A percentile compares a stretch with the other conserved stretches of the same genome.
Conservation (phyloP, 176 grass and related monocot genomes). For the Typha latifolia region DNA sequence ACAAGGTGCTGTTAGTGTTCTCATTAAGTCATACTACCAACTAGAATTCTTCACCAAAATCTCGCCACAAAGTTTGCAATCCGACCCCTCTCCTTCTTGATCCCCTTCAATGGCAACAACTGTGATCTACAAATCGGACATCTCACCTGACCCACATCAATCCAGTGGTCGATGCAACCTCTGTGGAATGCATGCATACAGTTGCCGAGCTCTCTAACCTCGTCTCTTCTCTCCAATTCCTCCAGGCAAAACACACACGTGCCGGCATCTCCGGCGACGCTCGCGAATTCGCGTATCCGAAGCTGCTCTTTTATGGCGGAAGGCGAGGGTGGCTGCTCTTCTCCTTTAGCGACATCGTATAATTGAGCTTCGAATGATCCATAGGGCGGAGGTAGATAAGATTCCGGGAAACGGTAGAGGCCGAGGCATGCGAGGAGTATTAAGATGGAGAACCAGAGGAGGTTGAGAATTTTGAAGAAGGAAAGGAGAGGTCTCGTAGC, state of each 20-base stretch:
- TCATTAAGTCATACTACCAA: not conserved
- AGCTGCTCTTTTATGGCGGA: no score
- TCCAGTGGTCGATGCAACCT: conserved; percentile 73
- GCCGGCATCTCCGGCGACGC: not conserved
- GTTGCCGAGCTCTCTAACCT: conserved; percentile 62
- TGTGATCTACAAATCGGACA: conserved; percentile 63
- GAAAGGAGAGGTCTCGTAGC: conserved; percentile 47
- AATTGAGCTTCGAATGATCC: no score
- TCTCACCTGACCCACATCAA: conserved; percentile 47
- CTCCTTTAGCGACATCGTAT: no score
- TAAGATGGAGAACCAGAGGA: conserved; percentile 19
- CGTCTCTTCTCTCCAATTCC: conserved; percentile 37
- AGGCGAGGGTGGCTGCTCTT: no score
- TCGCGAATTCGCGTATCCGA: no score
- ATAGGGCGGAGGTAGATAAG: no score
- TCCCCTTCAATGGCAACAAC: conserved; percentile 31
- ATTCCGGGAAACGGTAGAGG: conserved; percentile 5
- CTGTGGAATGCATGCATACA: conserved; percentile 63
- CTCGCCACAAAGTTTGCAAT: conserved; percentile 7
- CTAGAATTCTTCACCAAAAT: conserved; percentile 3
- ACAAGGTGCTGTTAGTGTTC: not conserved
- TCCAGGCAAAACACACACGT: conserved; percentile 71
- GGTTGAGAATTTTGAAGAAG: conserved; percentile 41
- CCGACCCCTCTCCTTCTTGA: conserved; percentile 1
- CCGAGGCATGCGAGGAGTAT: conserved; percentile 29